Evolutionary conservation across 495 filamentous ascomycete genomes (phyloP).

Genomic region (Neurospora tetraspora): DNA sequence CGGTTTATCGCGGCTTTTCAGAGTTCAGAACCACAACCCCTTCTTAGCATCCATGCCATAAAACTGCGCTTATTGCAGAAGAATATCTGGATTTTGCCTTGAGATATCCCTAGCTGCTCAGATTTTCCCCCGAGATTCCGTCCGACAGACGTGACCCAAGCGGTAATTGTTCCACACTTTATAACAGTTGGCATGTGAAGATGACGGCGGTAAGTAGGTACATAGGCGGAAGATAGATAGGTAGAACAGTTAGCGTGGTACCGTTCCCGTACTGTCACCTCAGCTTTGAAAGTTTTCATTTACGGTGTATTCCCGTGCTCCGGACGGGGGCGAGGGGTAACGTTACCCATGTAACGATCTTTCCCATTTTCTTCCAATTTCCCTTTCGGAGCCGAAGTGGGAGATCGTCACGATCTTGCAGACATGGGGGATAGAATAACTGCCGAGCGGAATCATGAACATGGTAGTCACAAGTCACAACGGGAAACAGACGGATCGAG

Average conservation of each 20-base stretch:
- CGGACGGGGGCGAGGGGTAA: not conserved
- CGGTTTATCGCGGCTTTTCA: not conserved
- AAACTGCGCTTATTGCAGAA: not conserved
- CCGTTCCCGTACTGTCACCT: not conserved
- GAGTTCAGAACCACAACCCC: not conserved
- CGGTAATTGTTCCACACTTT: too few relatives aligned
- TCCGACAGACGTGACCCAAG: too few relatives aligned
- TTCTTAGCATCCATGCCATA: not conserved
- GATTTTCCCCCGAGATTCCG: too few relatives aligned
- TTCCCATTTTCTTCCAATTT: not conserved
- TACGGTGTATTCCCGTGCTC: not conserved
- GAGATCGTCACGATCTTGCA: not conserved
- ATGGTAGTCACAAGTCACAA: not conserved
- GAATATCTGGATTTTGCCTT: not conserved
- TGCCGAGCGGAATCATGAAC: not conserved
- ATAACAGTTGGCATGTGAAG: not conserved
- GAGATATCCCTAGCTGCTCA: too few relatives aligned
- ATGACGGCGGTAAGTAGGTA: not conserved
- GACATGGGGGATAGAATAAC: not conserved
- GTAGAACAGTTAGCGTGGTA: not conserved
- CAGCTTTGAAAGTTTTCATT: not conserved
- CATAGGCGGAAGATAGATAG: not conserved
- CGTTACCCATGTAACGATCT: not conserved
- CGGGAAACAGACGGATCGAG: not conserved
- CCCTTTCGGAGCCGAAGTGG: not conserved